A percentile compares a stretch with the other conserved stretches of the same genome.
Conservation (phyloP, 1,284 basidiomycete species). For the Apiotrichum gamsii region DNA sequence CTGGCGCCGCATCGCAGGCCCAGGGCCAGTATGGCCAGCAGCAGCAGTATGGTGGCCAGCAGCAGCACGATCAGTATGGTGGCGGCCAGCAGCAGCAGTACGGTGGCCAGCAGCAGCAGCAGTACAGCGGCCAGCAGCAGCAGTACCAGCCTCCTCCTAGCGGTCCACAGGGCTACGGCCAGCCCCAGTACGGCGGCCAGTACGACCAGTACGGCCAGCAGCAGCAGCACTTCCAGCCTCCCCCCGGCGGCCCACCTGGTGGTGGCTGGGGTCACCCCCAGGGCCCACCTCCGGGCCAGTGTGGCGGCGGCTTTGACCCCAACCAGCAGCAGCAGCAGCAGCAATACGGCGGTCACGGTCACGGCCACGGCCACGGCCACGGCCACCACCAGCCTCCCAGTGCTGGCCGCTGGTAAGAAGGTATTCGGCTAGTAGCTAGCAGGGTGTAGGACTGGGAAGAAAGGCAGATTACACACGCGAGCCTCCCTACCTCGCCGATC, state of each 20-base stretch:
- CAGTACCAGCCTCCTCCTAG: not conserved
- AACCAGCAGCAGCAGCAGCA: constrained; percentile 1
- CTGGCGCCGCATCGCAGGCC: not conserved
- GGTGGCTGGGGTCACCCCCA: too few species aligned
- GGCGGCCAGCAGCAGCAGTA: not conserved
- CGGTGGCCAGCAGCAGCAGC: too few species aligned
- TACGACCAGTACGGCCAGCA: not conserved
- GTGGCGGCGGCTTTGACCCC: not conserved
- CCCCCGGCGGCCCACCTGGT: too few species aligned
- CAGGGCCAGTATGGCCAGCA: not conserved
- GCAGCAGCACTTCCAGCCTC: not conserved
- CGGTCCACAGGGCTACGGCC: not conserved
- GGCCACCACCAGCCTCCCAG: not conserved
- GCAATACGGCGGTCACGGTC: not conserved
- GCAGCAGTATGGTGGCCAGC: not conserved
- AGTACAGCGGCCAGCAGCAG: constrained; percentile 1
- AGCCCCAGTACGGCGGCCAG: constrained; percentile 1
- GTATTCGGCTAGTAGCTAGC: too few species aligned
- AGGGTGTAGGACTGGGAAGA: too few species aligned
- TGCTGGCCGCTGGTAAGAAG: constrained; percentile 1
- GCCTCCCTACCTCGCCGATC: too few species aligned
- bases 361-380: not conserved
- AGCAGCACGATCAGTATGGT: not conserved
- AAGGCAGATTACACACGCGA: too few species aligned
- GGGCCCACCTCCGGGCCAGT: too few species aligned